Evolutionary conservation across 2,329 filamentous ascomycete species (phyloP), one percentile per base, ranked within the genome.

Genomic region (Leptodontidium sp.): DNA sequence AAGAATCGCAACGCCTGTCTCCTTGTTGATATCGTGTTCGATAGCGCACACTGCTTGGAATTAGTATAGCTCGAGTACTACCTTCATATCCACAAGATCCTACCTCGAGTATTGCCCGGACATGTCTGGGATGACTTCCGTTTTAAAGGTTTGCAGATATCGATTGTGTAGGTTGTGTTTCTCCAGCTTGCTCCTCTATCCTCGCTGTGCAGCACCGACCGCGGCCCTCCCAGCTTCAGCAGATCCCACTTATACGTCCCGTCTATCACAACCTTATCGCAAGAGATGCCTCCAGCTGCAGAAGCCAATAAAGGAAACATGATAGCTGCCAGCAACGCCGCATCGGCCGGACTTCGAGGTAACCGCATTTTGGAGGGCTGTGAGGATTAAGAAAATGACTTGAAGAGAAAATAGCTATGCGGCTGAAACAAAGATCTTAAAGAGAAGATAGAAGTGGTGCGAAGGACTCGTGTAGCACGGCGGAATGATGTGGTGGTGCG

Each of bases 91-190:
- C 9, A 5, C 43, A 45, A 49, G 52, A 49, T 63, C 83, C 70
- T 80, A 92, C 91, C 87, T 84, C 90, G 85, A 2, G 92, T 90
- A 50, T 89, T 90, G 58, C 86, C 85, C 0, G 88, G 90, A 77
- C 93, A 97, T 47, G 89, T 83, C 6, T 84, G 80, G 73, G 86
- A 86, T 53, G 87, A 87, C 61, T 84, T 86, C 77, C 87, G 86
- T 78, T 87, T 87, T 72, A 97, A 81, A 7, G 87, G 84, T 64
- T 84, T 81, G 81, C 93, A 97, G 61, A 97, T 84, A 75, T 97
- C 91, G 67, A 97, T 78, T 0, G 92, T 94, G 79, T 93, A 97
- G 53, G 93, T 95, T 32, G 89, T 93, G 79, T 96, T 96, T 69
- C 83, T 84, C 35, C 87, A 82, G 17, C 84, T 83, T 17, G 85